Conservation (phyloP, 495 filamentous ascomycete genomes). For the Immersiella caudata region DNA sequence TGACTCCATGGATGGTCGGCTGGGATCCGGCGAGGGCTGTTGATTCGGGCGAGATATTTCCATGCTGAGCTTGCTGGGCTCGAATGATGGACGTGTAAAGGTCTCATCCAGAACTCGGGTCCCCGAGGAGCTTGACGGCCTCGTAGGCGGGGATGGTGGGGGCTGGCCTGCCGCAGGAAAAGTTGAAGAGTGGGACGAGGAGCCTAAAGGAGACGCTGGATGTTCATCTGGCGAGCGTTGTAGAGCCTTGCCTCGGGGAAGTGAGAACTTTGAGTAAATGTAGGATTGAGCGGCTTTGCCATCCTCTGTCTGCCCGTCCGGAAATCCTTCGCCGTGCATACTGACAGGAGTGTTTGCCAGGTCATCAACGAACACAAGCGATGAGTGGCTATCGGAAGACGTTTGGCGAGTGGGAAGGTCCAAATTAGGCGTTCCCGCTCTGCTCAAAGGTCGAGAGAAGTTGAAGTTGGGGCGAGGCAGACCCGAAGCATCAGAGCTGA, state of each 20-base stretch:
- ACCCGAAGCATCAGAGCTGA: constrained; percentile 72
- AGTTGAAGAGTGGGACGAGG: constrained; percentile 48
- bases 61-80: constrained; percentile 50
- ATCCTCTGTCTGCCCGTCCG: constrained; percentile 46
- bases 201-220: constrained; percentile 59
- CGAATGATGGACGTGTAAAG: constrained; percentile 43
- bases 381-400: constrained; percentile 65
- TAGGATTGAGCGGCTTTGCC: constrained; percentile 66
- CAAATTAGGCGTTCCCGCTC: constrained; percentile 66
- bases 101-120: constrained; percentile 43
- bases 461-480: constrained; percentile 80
- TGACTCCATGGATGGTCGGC: constrained; percentile 54
- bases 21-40: constrained; percentile 46
- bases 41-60: constrained; percentile 37
- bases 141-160: constrained; percentile 58
- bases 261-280: constrained; percentile 77
- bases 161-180: constrained; percentile 46
- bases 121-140: constrained; percentile 53
- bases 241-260: constrained; percentile 78
- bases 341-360: constrained; percentile 64
- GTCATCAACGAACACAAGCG: constrained; percentile 62
- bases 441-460: constrained; percentile 88
- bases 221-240: constrained; percentile 66
- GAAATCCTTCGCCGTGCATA: constrained; percentile 62
- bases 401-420: constrained; percentile 61